Evolutionary conservation across 495 filamentous ascomycete genomes (phyloP).

Genomic region (Aspergillus cristatus): DNA sequence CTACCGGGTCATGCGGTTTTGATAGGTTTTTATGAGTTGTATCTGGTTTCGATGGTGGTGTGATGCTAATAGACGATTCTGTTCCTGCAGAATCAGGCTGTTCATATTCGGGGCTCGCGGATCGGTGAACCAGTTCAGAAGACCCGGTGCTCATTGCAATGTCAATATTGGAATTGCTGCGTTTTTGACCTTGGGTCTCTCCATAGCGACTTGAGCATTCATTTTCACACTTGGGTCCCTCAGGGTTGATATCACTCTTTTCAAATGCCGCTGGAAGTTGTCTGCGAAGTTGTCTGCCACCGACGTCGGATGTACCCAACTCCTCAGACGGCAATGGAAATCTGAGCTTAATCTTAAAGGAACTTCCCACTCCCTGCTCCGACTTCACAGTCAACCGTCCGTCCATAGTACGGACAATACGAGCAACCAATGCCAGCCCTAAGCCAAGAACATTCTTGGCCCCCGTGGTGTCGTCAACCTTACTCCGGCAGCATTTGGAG

Average conservation of each 20-base stretch:
- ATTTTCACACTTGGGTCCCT: not conserved
- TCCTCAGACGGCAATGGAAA: constrained; percentile 24
- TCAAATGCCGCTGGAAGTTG: no score
- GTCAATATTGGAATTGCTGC: not conserved
- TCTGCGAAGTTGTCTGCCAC: no score
- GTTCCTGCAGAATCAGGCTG: no score
- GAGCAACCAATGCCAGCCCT: constrained; percentile 77
- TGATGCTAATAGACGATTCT: no score
- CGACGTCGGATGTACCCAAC: constrained; percentile 1
- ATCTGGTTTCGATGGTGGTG: no score
- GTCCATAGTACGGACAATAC: constrained; percentile 81
- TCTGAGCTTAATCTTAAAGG: constrained; percentile 50
- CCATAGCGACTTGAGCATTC: not conserved
- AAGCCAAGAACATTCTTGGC: constrained; percentile 55
- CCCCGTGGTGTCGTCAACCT: constrained; percentile 8
- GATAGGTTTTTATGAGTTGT: no score
- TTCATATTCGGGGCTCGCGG: not conserved
- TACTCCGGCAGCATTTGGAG: constrained; percentile 21
- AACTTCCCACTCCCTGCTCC: constrained; percentile 75
- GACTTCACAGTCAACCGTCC: constrained; percentile 84
- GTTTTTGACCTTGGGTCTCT: not conserved
- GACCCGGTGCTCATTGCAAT: not conserved
- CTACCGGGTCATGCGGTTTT: no score
- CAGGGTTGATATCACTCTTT: no score
- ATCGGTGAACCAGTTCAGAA: not conserved